Evolutionary conservation across 768 basidiomycete genomes (phyloP), one percentile per base, ranked within the genome.

Genomic region (Peribolospora baueri): DNA sequence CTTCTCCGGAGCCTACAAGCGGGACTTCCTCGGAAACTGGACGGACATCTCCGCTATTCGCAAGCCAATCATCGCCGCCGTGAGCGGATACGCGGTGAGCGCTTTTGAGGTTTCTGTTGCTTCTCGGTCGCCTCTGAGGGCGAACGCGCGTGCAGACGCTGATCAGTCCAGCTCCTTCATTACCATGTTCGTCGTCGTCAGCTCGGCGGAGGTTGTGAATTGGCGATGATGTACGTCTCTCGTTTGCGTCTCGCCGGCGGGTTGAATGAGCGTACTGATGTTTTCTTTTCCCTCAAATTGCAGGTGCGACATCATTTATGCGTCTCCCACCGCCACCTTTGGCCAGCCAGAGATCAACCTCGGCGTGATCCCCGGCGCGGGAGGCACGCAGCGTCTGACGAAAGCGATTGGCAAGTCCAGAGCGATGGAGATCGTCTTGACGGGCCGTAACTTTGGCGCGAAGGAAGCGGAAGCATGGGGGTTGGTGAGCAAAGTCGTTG

Each of bases 171-270:
- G 39, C 3, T 50, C 42, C n/a, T 10, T 14, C 5, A 3, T 39
- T 43, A 11, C 7, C 1, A 25, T 53, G 52, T 47, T 14, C 13
- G 37, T 49, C 5, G n/a, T 11, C 14, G 9, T 0, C 60, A 95
- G 90, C 82, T 97, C 58, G 91, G 91, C 7, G 91, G 91, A 45
- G 91, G 91, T 43, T 91, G 90, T 63, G 91, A 98, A 67, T 77
- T 98, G 36, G 91, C 91, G 5, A 76, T 97, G 59, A 86, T 86
- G 79, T 84, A 14, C 10, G 61, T 46, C 36, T 11, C n/a, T 5
- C 11, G 5, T n/a, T 42, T 43, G 5, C 42, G n/a, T 4, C 13
- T 40, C 42, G 7, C 3, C 39, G 36, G 13, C 41, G 4, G 9
- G 6, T 7, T 36, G 7, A 46, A 49, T 5, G n/a, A 36, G 42